Conservation (phyloP, 257 asterid species). For the Primulina huaijiensis region DNA sequence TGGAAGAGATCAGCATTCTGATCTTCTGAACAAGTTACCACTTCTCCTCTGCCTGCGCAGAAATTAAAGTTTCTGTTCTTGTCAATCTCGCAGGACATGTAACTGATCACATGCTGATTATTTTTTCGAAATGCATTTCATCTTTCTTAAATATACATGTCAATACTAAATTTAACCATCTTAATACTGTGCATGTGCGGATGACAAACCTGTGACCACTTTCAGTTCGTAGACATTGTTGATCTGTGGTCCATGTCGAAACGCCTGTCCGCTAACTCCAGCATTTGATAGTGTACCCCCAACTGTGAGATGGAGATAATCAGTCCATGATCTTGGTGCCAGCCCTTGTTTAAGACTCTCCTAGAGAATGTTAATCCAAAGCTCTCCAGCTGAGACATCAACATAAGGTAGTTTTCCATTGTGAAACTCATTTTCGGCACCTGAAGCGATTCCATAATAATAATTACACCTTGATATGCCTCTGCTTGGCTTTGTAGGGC, state of each 20-base stretch:
- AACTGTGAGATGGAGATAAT: constrained; percentile 19
- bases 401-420: constrained; percentile 1
- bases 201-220: constrained; percentile 20
- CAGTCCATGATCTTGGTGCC: constrained; percentile 24
- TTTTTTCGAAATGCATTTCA: neutral
- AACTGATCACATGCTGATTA: neutral
- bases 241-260: constrained; percentile 19
- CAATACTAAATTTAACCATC: too few relatives aligned
- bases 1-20: constrained; percentile 44
- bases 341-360: constrained; percentile 15
- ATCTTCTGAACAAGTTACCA: constrained; percentile 41
- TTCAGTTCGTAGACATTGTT: constrained; percentile 18
- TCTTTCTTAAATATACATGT: constrained; percentile 2
- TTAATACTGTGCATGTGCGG: too few relatives aligned
- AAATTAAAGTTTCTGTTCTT: neutral
- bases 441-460: constrained; percentile 5
- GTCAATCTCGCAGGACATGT: neutral
- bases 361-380: constrained; percentile 14
- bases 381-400: constrained; percentile 21
- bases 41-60: constrained; percentile 43
- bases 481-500: constrained; percentile 7
- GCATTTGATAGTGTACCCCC: constrained; percentile 23
- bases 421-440: constrained; percentile 10
- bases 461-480: constrained; percentile 1
- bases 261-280: constrained; percentile 21